phyloP scores from a whole-genome alignment of 2,329 filamentous ascomycete species.

The Colletotrichum musicola region DNA sequence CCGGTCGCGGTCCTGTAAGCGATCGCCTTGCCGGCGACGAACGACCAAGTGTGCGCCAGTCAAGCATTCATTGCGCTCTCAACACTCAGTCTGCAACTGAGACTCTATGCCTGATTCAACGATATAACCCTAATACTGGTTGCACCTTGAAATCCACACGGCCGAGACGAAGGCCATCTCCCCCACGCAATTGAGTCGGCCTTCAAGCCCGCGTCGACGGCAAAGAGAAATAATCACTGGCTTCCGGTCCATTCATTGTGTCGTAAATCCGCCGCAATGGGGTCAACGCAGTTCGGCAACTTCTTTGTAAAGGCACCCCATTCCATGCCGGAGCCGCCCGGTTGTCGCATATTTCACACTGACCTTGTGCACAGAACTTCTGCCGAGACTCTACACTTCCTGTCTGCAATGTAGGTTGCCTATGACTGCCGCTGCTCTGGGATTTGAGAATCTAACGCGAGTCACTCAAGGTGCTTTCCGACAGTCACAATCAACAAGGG shows the following conservation, averaged over 20 bases:
- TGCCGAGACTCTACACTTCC: slow-evolving; percentile 87
- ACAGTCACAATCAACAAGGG: slow-evolving; percentile 69
- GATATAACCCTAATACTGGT: slow-evolving; percentile 1
- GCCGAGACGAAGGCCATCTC: not conserved
- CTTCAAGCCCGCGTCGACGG: not conserved
- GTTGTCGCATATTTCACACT: slow-evolving; percentile 9
- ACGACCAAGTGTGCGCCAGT: not conserved
- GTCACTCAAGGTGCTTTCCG: slow-evolving; percentile 73
- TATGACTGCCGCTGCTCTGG: slow-evolving; percentile 22
- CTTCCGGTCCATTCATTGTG: not conserved
- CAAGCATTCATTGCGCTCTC: not conserved
- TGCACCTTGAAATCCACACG: not conserved
- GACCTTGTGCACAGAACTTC: slow-evolving; percentile 70
- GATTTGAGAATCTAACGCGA: slow-evolving; percentile 40
- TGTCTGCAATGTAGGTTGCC: slow-evolving; percentile 81
- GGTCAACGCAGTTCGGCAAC: slow-evolving; percentile 72
- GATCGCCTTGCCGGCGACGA: not conserved
- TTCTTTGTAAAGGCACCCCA: slow-evolving; percentile 64
- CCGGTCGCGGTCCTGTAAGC: not conserved
- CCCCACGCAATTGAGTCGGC: not conserved
- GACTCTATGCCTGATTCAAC: slow-evolving; percentile 4
- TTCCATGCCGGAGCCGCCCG: not conserved
- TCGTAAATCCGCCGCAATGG: slow-evolving; percentile 58
- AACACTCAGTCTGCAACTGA: not conserved
- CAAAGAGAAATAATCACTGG: not conserved